Evolutionary conservation across 1,284 basidiomycete species (phyloP).

Genomic region (Tilletia walkeri): DNA sequence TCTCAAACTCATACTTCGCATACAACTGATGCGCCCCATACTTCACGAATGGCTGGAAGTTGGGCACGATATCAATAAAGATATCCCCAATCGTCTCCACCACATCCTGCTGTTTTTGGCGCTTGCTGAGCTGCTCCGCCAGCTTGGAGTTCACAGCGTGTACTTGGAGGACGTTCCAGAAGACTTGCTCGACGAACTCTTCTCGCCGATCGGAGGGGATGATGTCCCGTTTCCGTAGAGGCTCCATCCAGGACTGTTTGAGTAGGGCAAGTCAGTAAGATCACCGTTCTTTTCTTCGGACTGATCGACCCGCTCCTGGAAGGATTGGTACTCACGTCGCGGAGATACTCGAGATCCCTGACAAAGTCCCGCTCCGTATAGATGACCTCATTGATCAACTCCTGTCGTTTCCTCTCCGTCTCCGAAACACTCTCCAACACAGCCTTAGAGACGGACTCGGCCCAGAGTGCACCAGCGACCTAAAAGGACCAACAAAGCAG

Average conservation of each 20-base stretch:
- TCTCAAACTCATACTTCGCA: slow-evolving; percentile 98
- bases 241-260: slow-evolving; percentile 72
- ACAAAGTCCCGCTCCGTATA: slow-evolving; percentile 98
- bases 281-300: too few species aligned
- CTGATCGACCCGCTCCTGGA: background rate
- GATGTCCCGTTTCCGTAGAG: slow-evolving; percentile 70
- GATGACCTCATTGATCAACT: slow-evolving; percentile 98
- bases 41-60: slow-evolving; percentile 84
- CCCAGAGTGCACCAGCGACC: slow-evolving; percentile 75
- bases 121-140: slow-evolving; percentile 87
- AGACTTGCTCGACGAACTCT: slow-evolving; percentile 89
- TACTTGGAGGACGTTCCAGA: slow-evolving; percentile 97
- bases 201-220: slow-evolving; percentile 74
- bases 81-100: slow-evolving; percentile 91
- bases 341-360: slow-evolving; percentile 93
- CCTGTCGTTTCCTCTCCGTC: slow-evolving; percentile 90
- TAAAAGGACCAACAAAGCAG: background rate
- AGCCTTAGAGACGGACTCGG: slow-evolving; percentile 91
- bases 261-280: too few species aligned
- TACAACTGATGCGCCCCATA: slow-evolving; percentile 97
- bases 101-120: slow-evolving; percentile 89
- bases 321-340: slow-evolving; percentile 66
- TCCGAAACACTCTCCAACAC: slow-evolving; percentile 89
- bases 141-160: slow-evolving; percentile 84
- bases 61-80: slow-evolving; percentile 79